Evolutionary conservation across 345 rosid genomes (phyloP), one percentile per base, ranked within the genome.

Genomic region (rapeseed (Brassica napus)): DNA sequence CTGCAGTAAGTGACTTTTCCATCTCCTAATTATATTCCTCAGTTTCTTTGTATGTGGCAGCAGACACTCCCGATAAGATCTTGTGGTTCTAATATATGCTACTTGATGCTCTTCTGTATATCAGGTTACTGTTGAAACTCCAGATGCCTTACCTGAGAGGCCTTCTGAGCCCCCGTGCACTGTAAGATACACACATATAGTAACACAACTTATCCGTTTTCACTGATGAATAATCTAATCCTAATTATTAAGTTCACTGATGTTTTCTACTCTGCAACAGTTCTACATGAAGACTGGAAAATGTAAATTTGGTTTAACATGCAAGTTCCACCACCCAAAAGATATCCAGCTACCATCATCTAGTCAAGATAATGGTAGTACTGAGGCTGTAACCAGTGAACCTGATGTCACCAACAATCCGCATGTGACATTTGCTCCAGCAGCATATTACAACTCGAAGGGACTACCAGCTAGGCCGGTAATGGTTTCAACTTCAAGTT

Each of bases 261-360:
- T 76, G 72, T 71, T 79, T 79, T 52, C 72, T 60, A 69, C 75
- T 67, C 54, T 54, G 82, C 37, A 82, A 80, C 90, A 94, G 98
- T 94, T 89, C 82, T 92, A 89, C 81, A 49, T 88, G 92, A 94
- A 91, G 88, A 94, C 92, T 69, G 97, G 97, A 69, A 85, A 75
- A 80, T 94, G 98, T 85, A 94, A 94, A 82, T 94, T 88, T 87
- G 98, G 97, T 73, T 74, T 84, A 65, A 84, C 91, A 52, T 94
- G 98, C 91, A 94, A 91, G 82, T 94, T 92, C 82, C 85, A 94
- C 84, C 98, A 94, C 82, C 98, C 97, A 76, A 92, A 87, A 77
- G 97, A 94, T 86, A 77, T 88, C 58, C 89, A 83, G 71, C 71
- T 87, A 76, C 63, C 82, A 69, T 79, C 78, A 63, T 68, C 81